A percentile compares a stretch with the other conserved stretches of the same genome.
Evolutionary conservation across 164 flowering plant genomes (phyloP).

Genomic region (Magnolia kwangsiensis): DNA sequence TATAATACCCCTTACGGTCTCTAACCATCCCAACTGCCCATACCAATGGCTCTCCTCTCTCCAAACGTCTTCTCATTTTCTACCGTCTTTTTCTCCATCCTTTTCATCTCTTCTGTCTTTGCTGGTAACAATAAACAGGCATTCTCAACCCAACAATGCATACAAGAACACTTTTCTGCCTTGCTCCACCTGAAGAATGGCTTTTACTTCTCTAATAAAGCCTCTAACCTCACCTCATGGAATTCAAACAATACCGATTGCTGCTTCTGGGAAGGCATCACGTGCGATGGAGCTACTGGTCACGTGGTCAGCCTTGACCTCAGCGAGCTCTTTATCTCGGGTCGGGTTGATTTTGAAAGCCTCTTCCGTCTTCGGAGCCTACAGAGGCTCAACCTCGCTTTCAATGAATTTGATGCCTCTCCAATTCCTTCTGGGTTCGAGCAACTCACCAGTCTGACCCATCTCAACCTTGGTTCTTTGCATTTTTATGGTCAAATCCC

Average conservation of each 20-base stretch:
- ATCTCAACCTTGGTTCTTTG: constrained; percentile 43
- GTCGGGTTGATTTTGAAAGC: background rate
- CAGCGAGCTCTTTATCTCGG: constrained; percentile 21
- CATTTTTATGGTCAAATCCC: constrained; percentile 45
- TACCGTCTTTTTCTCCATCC: background rate
- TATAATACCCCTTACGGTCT: no score
- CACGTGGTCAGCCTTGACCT: constrained; percentile 32
- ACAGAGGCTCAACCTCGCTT: constrained; percentile 33
- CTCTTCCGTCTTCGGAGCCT: constrained; percentile 15
- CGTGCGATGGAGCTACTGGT: constrained; percentile 24
- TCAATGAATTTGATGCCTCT: constrained; percentile 22
- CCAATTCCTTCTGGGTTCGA: constrained; percentile 34
- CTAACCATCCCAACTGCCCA: no score
- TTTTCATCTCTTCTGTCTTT: background rate
- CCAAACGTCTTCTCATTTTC: no score
- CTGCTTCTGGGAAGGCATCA: constrained; percentile 37
- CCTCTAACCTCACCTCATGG: constrained; percentile 27
- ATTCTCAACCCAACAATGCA: background rate
- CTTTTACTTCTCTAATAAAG: background rate
- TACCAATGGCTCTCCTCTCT: no score
- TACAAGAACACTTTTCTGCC: background rate
- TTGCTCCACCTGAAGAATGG: background rate
- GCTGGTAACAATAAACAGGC: background rate
- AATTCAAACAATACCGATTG: constrained; percentile 20
- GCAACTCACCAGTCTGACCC: constrained; percentile 23